Evolutionary conservation across 2,329 filamentous ascomycete species (phyloP), one percentile per base, ranked within the genome.

Genomic region (Albophoma yamanashiensis): DNA sequence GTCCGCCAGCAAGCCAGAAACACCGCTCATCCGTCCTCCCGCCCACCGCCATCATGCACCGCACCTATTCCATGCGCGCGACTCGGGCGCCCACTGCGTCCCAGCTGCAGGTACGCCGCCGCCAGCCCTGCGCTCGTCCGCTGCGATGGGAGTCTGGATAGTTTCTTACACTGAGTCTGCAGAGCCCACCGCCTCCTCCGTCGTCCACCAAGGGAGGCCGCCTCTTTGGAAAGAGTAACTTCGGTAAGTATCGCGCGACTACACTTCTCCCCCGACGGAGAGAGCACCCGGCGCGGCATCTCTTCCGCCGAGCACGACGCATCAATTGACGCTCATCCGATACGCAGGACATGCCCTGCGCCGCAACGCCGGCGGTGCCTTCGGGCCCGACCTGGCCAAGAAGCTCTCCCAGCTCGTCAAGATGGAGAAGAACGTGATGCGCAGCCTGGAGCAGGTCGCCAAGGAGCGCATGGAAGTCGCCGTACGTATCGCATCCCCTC

Each of bases 351-450:
- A 87, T 83, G 82, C 83, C 63, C 84, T 92, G 73, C 84, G 89
- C 68, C 83, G 86, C 71, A 88, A 88, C 71, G 83, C 87, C 52
- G 88, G 89, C 64, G 89, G 89, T 66, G 87, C 89, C 68, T 92
- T 91, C 66, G 84, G 85, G 64, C 84, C 92, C 61, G 94, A 99
- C 70, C 87, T 99, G 61, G 89, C 94, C 61, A 97, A 96, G 84
- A 99, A 99, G 84, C 87, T 99, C 64, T 91, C 92, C 47, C 91
- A 96, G 79, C 85, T 99, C 58, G 94, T 99, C 64, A 99, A 99
- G 85, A 99, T 99, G 94, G 94, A 99, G 80, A 99, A 99, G 87
- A 97, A 99, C 73, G 91, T 97, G 60, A 99, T 99, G 94, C 91
- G 94, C 75, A 97, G 92, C 74, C 87, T 97, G 82, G 94, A 99